Evolutionary conservation across 352 stramenopile genomes (phyloP), one percentile per base, ranked within the genome.

Genomic region (Phytopythium sindhum): DNA sequence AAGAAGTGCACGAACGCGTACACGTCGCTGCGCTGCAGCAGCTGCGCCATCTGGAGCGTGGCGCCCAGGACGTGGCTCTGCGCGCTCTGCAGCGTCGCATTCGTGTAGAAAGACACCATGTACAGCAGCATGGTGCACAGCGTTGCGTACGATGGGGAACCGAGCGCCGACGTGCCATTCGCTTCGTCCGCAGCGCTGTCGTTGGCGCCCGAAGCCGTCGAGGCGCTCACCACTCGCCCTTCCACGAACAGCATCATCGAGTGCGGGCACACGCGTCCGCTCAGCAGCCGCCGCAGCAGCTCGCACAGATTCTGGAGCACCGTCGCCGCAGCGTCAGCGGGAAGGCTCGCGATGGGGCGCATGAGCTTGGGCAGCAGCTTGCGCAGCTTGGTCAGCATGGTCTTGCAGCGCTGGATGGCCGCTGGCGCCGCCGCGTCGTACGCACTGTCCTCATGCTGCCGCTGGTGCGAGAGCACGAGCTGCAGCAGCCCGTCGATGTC

Each of bases 281-380:
- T 61, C 17, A 91, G 63, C 23, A 90, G 57, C 35, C 86, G 50
- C 15, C 64, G 60, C 41, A 91, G 64, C 26, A 91, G 70, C 28
- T 87, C 72, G 23, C 83, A 91, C 17, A 91, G 28, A 15, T 86
- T 72, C 10, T 73, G 63, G n/a, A 91, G 64, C 23, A 88, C 75
- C 10, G 67, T 60, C 0, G 75, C 69, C 0, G 74, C 78, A 21
- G 50, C 66, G 4, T 71, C 69, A 9, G 66, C 65, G 9, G 74
- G 31, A n/a, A 84, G 60, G 5, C 66, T 66, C 31, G 74, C 67
- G 42, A 91, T 77, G 0, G 74, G 69, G 0, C 77, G 74, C 79
- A 90, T 82, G 50, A 91, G 68, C 64, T 88, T 90, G 19, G 81
- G 83, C 47, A 91, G 67, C 28, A 91, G 61, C 41, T 86, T 90